A percentile compares a stretch with the other conserved stretches of the same genome.
Evolutionary conservation across 495 filamentous ascomycete genomes (phyloP).

Genomic region (Penicillium cinerascens): DNA sequence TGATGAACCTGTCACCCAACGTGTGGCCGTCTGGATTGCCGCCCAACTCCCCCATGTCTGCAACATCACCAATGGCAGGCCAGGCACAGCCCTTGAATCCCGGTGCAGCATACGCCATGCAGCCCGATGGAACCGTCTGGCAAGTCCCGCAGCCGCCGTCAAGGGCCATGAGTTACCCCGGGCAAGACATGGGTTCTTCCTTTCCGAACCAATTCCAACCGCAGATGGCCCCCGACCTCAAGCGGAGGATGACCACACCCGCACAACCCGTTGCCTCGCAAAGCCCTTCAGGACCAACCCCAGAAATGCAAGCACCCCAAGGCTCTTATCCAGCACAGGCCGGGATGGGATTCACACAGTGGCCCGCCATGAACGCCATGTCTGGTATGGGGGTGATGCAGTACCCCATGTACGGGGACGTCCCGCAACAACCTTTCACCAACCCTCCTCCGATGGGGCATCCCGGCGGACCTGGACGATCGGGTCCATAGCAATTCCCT

Average conservation of each 20-base stretch:
- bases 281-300: slow-evolving; percentile 23
- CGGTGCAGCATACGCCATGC: slow-evolving; percentile 31
- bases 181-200: slow-evolving; percentile 32
- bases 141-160: slow-evolving; percentile 32
- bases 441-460: slow-evolving; percentile 38
- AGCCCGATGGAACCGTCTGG: slow-evolving; percentile 41
- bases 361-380: slow-evolving; percentile 40
- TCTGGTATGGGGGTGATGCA: slow-evolving; percentile 32
- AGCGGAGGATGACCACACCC: slow-evolving; percentile 45
- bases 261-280: slow-evolving; percentile 30
- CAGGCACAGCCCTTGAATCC: slow-evolving; percentile 33
- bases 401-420: slow-evolving; percentile 38
- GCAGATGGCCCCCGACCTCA: slow-evolving; percentile 38
- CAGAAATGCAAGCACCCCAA: slow-evolving; percentile 29
- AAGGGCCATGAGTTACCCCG: slow-evolving; percentile 40
- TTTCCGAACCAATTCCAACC: slow-evolving; percentile 29
- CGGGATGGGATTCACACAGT: slow-evolving; percentile 34
- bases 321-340: slow-evolving; percentile 34
- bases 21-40: slow-evolving; percentile 32
- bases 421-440: slow-evolving; percentile 29
- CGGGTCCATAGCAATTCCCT: slow-evolving; percentile 11
- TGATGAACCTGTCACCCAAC: slow-evolving; percentile 37
- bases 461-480: slow-evolving; percentile 25
- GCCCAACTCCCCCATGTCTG: slow-evolving; percentile 29
- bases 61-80: slow-evolving; percentile 32